phyloP scores from a whole-genome alignment of 2,329 filamentous ascomycete species.

The Monilinia laxa region DNA sequence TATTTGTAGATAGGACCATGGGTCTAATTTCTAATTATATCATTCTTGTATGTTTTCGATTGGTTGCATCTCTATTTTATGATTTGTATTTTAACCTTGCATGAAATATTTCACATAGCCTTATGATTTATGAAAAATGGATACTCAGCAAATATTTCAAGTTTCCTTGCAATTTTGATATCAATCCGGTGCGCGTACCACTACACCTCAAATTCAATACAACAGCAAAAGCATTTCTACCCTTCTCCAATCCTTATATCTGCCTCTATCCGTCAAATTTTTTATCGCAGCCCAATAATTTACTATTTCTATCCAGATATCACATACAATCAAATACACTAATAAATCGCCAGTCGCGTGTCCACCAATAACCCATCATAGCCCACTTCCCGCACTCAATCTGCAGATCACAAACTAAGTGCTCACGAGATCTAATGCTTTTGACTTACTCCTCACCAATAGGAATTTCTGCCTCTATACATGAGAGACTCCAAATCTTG shows the following conservation, averaged over 20 bases:
- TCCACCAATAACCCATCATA: background rate
- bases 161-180: too few species aligned
- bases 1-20: background rate
- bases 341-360: background rate
- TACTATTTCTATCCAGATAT: too few species aligned
- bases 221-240: too few species aligned
- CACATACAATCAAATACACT: background rate
- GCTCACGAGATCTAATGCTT: background rate
- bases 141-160: too few species aligned
- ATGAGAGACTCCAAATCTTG: background rate
- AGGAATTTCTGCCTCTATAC: background rate
- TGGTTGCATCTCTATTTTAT: background rate
- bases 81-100: background rate
- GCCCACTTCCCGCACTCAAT: background rate
- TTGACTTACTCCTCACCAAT: background rate
- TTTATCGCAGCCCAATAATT: too few species aligned
- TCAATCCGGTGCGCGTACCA: too few species aligned
- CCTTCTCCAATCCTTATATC: too few species aligned
- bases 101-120: background rate
- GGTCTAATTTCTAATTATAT: slow-evolving; percentile 9
- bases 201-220: too few species aligned
- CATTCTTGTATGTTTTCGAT: background rate
- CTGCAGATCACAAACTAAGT: background rate
- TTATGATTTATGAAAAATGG: too few species aligned
- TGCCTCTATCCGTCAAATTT: too few species aligned